A percentile compares a stretch with the other conserved stretches of the same genome.
Conservation (phyloP, 495 filamentous ascomycete genomes). For the Annulohypoxylon bovei region DNA sequence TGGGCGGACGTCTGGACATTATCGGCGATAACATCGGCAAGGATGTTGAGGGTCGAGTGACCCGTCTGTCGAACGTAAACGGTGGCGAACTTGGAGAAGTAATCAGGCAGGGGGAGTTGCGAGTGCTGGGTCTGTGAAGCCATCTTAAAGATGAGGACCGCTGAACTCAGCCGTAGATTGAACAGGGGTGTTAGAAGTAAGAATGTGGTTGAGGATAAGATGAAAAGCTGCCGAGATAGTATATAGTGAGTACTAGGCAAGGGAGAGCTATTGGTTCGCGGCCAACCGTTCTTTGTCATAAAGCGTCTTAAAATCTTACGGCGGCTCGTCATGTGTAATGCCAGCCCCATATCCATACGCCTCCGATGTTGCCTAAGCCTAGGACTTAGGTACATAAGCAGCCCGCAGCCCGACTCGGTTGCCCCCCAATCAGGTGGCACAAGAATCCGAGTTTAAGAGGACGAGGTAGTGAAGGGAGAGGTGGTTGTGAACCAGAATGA, state of each 20-base stretch:
- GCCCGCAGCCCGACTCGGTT: no score
- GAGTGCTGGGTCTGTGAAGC: slow-evolving; percentile 25
- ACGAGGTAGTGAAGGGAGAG: neutral
- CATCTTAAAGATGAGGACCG: slow-evolving; percentile 24
- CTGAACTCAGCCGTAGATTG: neutral
- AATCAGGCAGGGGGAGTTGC: slow-evolving; percentile 43
- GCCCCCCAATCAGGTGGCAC: no score
- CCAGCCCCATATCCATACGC: no score
- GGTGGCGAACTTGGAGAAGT: slow-evolving; percentile 45
- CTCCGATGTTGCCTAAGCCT: no score
- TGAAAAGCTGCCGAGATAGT: neutral
- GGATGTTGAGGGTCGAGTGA: slow-evolving; percentile 44
- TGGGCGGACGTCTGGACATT: slow-evolving; percentile 36
- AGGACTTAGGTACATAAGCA: no score
- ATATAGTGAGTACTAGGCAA: neutral
- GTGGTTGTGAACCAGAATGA: no score
- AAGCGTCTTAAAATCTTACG: no score
- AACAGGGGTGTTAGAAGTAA: neutral
- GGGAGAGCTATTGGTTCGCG: neutral
- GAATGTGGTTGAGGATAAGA: neutral
- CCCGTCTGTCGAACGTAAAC: slow-evolving; percentile 45
- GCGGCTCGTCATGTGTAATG: no score
- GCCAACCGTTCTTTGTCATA: no score
- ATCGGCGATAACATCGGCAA: slow-evolving; percentile 34
- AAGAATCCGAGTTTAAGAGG: no score